These are phyloP conservation scores for Casaregolazyma suthepensis DNA, from an alignment of 1,139 yeast genomes.

Conservation along the genomic window DNA sequence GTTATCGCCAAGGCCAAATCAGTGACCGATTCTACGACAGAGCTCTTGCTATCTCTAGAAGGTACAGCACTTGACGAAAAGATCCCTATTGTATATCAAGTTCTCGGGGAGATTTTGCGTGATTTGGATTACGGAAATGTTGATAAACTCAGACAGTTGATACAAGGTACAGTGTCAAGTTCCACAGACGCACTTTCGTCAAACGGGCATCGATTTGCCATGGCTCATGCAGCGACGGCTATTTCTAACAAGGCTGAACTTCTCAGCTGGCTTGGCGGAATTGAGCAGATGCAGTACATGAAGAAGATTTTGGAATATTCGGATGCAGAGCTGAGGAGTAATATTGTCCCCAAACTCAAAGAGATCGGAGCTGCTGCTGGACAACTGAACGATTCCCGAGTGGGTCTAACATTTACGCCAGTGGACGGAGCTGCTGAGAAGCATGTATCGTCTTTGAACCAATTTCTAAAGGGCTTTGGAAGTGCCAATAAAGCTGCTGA, in stretches of 20 bases:
- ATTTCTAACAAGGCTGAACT: constrained; percentile 57
- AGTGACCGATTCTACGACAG: constrained; percentile 15
- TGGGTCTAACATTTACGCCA: constrained; percentile 24
- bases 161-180: constrained; percentile 71
- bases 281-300: constrained; percentile 68
- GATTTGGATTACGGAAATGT: constrained; percentile 65
- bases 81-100: constrained; percentile 49
- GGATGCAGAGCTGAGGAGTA: constrained; percentile 48
- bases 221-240: constrained; percentile 58
- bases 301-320: constrained; percentile 53
- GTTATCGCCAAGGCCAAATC: constrained; percentile 56
- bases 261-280: constrained; percentile 61
- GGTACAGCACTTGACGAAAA: constrained; percentile 76
- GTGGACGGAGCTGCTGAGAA: constrained; percentile 14
- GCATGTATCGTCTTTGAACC: constrained; percentile 12
- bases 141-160: constrained; percentile 65
- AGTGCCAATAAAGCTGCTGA: constrained; percentile 6
- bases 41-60: constrained; percentile 48
- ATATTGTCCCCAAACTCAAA: constrained; percentile 57
- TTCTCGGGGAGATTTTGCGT: constrained; percentile 64
- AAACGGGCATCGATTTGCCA: constrained; percentile 82
- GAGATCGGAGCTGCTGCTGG: constrained; percentile 41
- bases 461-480: constrained; percentile 13
- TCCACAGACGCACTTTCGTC: constrained; percentile 77
- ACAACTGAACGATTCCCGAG: constrained; percentile 18